phyloP scores from a whole-genome alignment of 1,139 yeast species.

The Suhomyces anneliseae region DNA sequence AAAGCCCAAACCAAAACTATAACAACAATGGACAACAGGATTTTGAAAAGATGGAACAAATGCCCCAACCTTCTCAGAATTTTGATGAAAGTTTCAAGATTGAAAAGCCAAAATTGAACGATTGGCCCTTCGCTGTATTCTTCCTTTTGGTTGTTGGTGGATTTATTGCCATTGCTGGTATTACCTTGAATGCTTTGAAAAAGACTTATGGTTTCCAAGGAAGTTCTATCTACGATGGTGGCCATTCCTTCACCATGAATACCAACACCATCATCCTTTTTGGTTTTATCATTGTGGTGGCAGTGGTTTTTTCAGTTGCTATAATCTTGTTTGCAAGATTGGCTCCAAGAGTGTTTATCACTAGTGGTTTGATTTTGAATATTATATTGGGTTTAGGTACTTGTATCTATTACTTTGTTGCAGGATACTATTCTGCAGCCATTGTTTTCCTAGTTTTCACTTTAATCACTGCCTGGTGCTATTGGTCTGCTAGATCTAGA shows the following conservation, averaged over 20 bases:
- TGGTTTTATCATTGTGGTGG: conserved; percentile 62
- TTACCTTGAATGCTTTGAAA: conserved; percentile 65
- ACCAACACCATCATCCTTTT: conserved; percentile 73
- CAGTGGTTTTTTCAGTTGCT: conserved; percentile 56
- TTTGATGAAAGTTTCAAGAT: conserved; percentile 71
- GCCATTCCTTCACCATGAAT: conserved; percentile 60
- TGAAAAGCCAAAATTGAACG: conserved; percentile 67
- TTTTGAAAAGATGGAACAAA: conserved; percentile 22
- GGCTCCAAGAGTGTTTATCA: conserved; percentile 68
- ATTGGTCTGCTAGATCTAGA: conserved; percentile 70
- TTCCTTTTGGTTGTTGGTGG: conserved; percentile 65
- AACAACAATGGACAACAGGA: conserved; percentile 20
- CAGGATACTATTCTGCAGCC: conserved; percentile 74
- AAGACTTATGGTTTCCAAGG: conserved; percentile 57
- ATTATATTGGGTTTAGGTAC: conserved; percentile 72
- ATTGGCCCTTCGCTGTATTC: conserved; percentile 68
- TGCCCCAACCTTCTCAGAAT: conserved; percentile 34
- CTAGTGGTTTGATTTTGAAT: conserved; percentile 67
- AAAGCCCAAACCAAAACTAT: conserved; percentile 3
- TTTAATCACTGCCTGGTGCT: conserved; percentile 64
- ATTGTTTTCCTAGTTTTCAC: conserved; percentile 70
- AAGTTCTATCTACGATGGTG: conserved; percentile 60
- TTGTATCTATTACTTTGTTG: conserved; percentile 66
- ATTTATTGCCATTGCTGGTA: conserved; percentile 68
- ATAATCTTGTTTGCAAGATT: conserved; percentile 62